These are phyloP conservation scores for Blastobotrys illinoisensis DNA, from an alignment of 1,139 yeast species.

Conservation along the genomic window DNA sequence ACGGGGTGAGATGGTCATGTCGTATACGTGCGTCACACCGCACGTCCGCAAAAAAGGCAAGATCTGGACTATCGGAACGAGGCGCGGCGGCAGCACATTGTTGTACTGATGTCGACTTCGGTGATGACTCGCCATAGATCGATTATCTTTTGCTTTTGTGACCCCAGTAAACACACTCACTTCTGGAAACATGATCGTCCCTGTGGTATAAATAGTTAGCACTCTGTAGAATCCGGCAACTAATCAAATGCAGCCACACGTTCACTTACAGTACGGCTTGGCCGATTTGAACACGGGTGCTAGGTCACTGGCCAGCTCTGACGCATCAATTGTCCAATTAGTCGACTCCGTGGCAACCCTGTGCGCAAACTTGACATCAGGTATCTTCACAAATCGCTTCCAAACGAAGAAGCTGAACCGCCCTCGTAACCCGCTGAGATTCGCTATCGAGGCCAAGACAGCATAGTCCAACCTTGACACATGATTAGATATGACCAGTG, in stretches of 20 bases:
- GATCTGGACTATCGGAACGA: constrained; percentile 31
- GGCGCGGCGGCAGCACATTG: constrained; percentile 44
- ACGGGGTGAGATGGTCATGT: constrained; percentile 47
- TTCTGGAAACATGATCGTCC: constrained; percentile 35
- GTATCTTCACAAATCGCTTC: constrained; percentile 24
- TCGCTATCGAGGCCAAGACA: constrained; percentile 44
- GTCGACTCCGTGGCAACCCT: constrained; percentile 19
- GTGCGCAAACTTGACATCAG: constrained; percentile 21
- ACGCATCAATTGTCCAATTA: constrained; percentile 27
- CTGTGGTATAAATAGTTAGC: not conserved
- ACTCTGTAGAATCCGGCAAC: not conserved
- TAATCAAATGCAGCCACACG: constrained; percentile 18
- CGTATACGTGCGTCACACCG: constrained; percentile 38
- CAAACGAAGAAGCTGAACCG: constrained; percentile 26
- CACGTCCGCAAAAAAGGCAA: constrained; percentile 21
- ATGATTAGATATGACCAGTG: constrained; percentile 41
- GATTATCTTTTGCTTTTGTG: not conserved
- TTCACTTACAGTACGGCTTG: constrained; percentile 10
- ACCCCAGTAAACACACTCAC: constrained; percentile 19
- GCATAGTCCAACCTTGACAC: constrained; percentile 51
- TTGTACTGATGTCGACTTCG: constrained; percentile 24
- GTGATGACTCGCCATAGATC: not conserved
- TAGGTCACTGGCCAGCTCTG: constrained; percentile 32
- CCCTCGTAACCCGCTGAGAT: constrained; percentile 19
- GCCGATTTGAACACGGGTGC: constrained; percentile 10